Percentiles rank a stretch among this genome's conserved stretches.
Evolutionary conservation across 768 basidiomycete genomes (phyloP).

Genomic region (Hygrophoropsis aurantiaca): DNA sequence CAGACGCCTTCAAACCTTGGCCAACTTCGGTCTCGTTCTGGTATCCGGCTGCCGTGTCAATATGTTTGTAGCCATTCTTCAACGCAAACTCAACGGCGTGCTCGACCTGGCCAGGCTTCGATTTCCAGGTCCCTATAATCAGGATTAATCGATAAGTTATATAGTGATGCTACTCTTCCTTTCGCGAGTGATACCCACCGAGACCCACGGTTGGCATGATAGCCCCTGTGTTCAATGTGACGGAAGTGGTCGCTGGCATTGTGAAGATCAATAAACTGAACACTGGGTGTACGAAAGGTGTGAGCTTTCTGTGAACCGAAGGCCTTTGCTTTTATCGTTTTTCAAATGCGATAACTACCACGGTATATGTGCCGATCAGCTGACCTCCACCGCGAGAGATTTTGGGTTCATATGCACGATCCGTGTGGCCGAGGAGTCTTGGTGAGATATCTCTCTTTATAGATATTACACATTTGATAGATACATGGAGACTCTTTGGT

Average conservation of each 20-base stretch:
- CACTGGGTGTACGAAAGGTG: not conserved
- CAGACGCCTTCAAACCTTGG: slow-evolving; percentile 69
- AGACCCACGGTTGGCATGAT: slow-evolving; percentile 76
- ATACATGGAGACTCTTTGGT: not conserved
- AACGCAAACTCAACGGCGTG: slow-evolving; percentile 75
- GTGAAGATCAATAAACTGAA: slow-evolving; percentile 4
- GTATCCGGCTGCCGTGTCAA: slow-evolving; percentile 71
- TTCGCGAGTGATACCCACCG: slow-evolving; percentile 34
- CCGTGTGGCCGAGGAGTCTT: not conserved
- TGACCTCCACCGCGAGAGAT: slow-evolving; percentile 5
- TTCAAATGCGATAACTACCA: not conserved
- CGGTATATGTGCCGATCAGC: slow-evolving; percentile 2
- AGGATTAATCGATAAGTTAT: not conserved
- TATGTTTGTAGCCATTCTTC: slow-evolving; percentile 70
- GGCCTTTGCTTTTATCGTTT: slow-evolving; percentile 1
- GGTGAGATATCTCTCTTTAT: not conserved
- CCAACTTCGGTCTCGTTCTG: slow-evolving; percentile 82
- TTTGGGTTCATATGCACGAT: not conserved
- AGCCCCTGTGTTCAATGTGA: slow-evolving; percentile 75
- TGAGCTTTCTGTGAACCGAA: not conserved
- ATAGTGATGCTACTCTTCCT: not conserved
- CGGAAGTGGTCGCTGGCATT: slow-evolving; percentile 50
- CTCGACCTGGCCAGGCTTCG: slow-evolving; percentile 66
- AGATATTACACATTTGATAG: not conserved
- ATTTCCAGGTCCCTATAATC: slow-evolving; percentile 73